These are phyloP conservation scores for Chaetomium sp. DNA, from an alignment of 2,329 filamentous ascomycete species.

Conservation along the genomic window DNA sequence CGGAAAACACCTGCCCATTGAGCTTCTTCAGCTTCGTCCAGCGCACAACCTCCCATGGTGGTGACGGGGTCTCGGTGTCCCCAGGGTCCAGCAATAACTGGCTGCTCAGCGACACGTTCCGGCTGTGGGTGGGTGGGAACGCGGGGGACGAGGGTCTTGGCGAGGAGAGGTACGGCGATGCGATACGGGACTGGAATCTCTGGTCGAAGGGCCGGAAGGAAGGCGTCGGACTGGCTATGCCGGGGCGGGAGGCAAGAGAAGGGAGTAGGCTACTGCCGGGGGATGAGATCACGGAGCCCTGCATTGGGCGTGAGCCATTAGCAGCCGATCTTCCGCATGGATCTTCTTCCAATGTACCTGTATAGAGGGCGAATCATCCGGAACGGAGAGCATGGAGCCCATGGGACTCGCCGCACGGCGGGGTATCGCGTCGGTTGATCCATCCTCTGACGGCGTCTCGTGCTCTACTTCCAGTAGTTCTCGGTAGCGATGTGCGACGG, in stretches of 20 bases:
- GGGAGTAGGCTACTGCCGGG: conserved; percentile 75
- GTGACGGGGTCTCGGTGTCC: conserved; percentile 70
- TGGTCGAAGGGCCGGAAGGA: conserved; percentile 92
- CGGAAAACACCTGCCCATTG: conserved; percentile 86
- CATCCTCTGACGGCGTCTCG: conserved; percentile 54
- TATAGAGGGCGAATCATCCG: conserved; percentile 82
- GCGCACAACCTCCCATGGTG: conserved; percentile 94
- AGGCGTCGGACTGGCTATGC: conserved; percentile 70
- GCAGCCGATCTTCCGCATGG: background rate
- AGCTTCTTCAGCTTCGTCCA: conserved; percentile 95
- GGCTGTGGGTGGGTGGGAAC: conserved; percentile 74
- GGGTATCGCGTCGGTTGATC: conserved; percentile 56
- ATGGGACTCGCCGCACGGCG: conserved; percentile 66
- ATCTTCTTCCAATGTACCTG: conserved; percentile 58
- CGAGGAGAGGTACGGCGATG: conserved; percentile 60
- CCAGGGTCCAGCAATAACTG: conserved; percentile 63
- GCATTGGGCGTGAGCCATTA: conserved; percentile 13
- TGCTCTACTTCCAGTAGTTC: conserved; percentile 48
- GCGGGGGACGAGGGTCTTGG: conserved; percentile 76
- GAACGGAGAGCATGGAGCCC: conserved; percentile 69
- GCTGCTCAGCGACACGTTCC: conserved; percentile 77
- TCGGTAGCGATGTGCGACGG: conserved; percentile 48
- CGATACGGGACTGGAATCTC: conserved; percentile 85
- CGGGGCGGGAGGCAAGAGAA: conserved; percentile 66
- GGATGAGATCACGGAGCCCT: conserved; percentile 65